These are phyloP conservation scores for Diaporthe sp. DNA, from an alignment of 2,329 filamentous ascomycete genomes.

Conservation along the genomic window DNA sequence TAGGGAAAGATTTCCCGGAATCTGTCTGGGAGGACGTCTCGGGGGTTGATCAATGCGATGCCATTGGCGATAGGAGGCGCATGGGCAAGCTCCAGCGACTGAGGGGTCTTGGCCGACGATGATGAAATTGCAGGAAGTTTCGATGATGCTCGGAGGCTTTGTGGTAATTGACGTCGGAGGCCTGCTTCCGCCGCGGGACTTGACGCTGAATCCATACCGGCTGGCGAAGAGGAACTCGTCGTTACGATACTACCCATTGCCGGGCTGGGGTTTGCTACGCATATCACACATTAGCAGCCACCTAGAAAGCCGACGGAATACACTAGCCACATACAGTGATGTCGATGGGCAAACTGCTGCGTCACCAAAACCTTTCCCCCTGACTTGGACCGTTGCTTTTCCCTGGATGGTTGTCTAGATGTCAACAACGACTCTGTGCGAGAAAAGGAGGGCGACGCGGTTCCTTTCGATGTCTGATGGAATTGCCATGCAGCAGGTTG, in stretches of 20 bases:
- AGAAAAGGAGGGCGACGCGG: neutral
- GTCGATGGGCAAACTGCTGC: neutral
- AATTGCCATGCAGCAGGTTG: neutral
- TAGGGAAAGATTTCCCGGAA: constrained; percentile 80
- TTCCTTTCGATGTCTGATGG: neutral
- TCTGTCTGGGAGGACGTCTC: constrained; percentile 73
- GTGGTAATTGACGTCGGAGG: constrained; percentile 10
- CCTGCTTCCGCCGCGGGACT: constrained; percentile 28
- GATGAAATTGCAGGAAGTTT: neutral
- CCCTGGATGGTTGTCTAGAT: neutral
- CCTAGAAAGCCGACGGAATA: neutral
- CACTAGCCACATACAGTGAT: neutral
- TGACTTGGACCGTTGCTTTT: neutral
- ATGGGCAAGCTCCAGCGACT: constrained; percentile 30
- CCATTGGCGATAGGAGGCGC: constrained; percentile 54
- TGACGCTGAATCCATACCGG: neutral
- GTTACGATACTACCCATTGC: no score
- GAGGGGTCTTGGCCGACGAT: neutral
- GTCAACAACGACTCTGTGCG: neutral
- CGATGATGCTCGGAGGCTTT: neutral
- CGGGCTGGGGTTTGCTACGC: neutral
- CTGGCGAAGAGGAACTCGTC: constrained; percentile 14
- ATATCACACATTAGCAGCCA: neutral
- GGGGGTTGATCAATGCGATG: constrained; percentile 55
- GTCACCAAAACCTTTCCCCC: neutral